Evolutionary conservation across 495 filamentous ascomycete genomes (phyloP).

Genomic region (Neurospora sp.): DNA sequence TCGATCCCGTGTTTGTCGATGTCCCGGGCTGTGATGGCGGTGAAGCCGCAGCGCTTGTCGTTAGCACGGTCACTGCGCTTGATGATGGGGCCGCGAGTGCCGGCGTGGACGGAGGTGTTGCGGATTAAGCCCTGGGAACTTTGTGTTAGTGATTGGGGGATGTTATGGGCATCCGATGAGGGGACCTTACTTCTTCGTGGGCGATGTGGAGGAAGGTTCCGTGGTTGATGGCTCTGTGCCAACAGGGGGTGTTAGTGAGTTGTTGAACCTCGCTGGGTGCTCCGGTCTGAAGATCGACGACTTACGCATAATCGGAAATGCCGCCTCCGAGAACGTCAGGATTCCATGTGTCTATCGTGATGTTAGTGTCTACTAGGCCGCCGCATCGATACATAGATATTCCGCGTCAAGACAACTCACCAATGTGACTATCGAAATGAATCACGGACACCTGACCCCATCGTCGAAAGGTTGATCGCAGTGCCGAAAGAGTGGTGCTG

Average conservation of each 20-base stretch:
- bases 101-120: constrained; percentile 79
- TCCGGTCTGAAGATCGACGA: neutral
- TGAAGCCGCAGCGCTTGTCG: constrained; percentile 75
- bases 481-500: constrained; percentile 49
- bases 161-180: constrained; percentile 30
- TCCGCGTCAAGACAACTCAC: constrained; percentile 7
- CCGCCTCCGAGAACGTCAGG: constrained; percentile 41
- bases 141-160: constrained; percentile 6
- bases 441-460: constrained; percentile 61
- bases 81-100: constrained; percentile 68
- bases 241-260: neutral
- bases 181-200: constrained; percentile 31
- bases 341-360: constrained; percentile 61
- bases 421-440: constrained; percentile 64
- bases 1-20: constrained; percentile 64
- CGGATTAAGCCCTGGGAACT: constrained; percentile 58
- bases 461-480: constrained; percentile 53
- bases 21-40: constrained; percentile 70
- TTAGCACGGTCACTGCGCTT: constrained; percentile 66
- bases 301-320: constrained; percentile 34
- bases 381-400: neutral
- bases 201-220: constrained; percentile 54
- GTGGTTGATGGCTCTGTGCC: constrained; percentile 61
- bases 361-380: neutral
- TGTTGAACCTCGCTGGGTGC: neutral